phyloP scores from a whole-genome alignment of 148 eudicot species.

The Camellia japonica region DNA sequence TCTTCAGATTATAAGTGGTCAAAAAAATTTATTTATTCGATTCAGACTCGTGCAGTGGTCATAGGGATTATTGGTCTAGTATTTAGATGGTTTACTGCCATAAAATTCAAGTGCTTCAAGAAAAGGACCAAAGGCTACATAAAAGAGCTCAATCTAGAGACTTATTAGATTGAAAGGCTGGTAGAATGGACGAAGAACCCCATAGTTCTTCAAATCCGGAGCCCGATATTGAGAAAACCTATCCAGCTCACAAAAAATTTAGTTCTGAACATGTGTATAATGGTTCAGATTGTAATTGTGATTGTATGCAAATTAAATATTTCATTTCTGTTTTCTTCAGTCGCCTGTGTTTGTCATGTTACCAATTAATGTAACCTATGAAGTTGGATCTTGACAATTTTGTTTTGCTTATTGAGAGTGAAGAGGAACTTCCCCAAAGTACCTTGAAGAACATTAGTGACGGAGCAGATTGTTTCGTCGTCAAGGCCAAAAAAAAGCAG shows the following conservation, averaged over 20 bases:
- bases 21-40: not conserved
- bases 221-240: slow-evolving; percentile 10
- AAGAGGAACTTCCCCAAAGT: not conserved
- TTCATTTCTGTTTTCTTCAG: slow-evolving; percentile 1
- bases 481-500: not conserved
- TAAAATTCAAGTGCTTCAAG: not conserved
- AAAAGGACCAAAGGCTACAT: not conserved
- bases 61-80: slow-evolving; percentile 27
- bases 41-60: slow-evolving; percentile 21
- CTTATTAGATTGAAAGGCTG: slow-evolving; percentile 25
- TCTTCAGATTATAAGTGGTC: slow-evolving; percentile 29
- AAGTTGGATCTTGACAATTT: not conserved
- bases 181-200: slow-evolving; percentile 19
- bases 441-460: not conserved
- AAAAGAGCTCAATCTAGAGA: slow-evolving; percentile 17
- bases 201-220: not conserved
- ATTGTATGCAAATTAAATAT: slow-evolving; percentile 14
- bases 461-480: not conserved
- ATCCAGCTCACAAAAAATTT: slow-evolving; percentile 2
- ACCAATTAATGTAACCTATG: not conserved
- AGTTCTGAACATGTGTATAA: slow-evolving; percentile 10
- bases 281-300: slow-evolving; percentile 17
- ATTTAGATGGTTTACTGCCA: slow-evolving; percentile 22
- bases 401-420: slow-evolving; percentile 9
- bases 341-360: not conserved